Base-by-base conservation (phyloP, 129 eudicot species). In the Kitagawia praeruptora region DNA sequence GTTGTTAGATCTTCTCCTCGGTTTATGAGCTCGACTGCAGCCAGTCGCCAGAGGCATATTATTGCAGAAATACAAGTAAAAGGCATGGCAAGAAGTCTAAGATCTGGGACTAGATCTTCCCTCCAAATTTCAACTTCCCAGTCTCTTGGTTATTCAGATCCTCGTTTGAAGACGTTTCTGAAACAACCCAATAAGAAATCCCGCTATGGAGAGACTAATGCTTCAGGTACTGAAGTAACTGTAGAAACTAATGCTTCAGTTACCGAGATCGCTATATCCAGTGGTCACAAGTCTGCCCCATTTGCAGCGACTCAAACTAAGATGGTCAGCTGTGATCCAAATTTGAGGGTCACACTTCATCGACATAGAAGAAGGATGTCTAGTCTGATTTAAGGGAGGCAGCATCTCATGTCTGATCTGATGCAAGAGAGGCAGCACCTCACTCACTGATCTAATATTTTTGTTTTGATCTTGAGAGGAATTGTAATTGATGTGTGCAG, bases 291-390 rank as follows among this genome's bases (percentile, higher is more conserved):
- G 74, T 38, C 83, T 16, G 84, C 75, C 42, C 45, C 87, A 78
- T 63, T 48, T 18, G 28, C 78, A 34, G 37, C 51, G 41, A 58
- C 82, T 4, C 81, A 77, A 42, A 69, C 74, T 81, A 87, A 79
- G 70, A 6, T 48, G 4, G 77, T 61, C 37, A 69, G 80, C 27
- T 56, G 85, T 41, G 79, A 80, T 83, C 79, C 83, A 45, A 81
- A 66, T 82, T 40, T 79, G 49, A 79, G 78, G 75, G 76, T 61
- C 51, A 51, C 80, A 27, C 45, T 79, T 61, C 27, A 61, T 77
- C 82, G 75, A 27, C 90, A 87, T 61, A 82, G 87, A 67, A 81
- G 90, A 79, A 87, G 90, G 80, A 82, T 84, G 87, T 87, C 90
- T 75, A 75, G 61, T 79, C 47, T 83, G 58, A 74, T 77, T 41